phyloP scores from a whole-genome alignment of 2,329 filamentous ascomycete genomes.

The Botrytis elliptica region DNA sequence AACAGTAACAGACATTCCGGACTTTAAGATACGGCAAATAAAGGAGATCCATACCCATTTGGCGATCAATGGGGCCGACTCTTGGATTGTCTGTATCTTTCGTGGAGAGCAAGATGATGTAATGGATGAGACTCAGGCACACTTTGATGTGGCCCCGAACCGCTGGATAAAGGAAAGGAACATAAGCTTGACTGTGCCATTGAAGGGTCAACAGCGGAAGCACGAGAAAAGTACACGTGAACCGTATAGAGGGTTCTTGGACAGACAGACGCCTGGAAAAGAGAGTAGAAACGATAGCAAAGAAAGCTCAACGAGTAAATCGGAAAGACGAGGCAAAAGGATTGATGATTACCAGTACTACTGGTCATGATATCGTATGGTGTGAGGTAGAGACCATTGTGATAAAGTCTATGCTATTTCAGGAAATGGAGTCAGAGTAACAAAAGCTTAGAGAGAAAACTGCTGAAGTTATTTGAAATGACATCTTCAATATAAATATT shows the following conservation, averaged over 20 bases:
- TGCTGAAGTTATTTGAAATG: too few species aligned
- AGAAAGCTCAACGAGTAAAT: neutral
- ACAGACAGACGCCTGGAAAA: rapidly evolving
- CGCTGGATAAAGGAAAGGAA: neutral
- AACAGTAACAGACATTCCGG: neutral
- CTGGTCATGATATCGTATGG: neutral
- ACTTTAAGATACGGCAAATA: neutral
- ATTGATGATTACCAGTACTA: neutral
- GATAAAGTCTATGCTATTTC: neutral
- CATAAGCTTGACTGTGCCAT: neutral
- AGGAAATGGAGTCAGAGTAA: neutral
- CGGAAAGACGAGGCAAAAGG: neutral
- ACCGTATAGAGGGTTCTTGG: neutral
- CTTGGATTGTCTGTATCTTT: neutral
- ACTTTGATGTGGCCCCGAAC: too few species aligned
- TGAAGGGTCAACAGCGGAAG: neutral
- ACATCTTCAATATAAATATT: neutral
- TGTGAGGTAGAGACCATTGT: too few species aligned
- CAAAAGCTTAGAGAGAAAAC: neutral
- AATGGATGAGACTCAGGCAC: neutral
- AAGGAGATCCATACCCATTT: neutral
- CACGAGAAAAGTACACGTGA: neutral
- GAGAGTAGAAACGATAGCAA: neutral
- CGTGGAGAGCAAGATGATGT: neutral
- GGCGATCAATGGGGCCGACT: neutral